These are phyloP conservation scores for Amphicarpaea edgeworthii DNA, from an alignment of 306 rosid genomes.

Conservation along the genomic window DNA sequence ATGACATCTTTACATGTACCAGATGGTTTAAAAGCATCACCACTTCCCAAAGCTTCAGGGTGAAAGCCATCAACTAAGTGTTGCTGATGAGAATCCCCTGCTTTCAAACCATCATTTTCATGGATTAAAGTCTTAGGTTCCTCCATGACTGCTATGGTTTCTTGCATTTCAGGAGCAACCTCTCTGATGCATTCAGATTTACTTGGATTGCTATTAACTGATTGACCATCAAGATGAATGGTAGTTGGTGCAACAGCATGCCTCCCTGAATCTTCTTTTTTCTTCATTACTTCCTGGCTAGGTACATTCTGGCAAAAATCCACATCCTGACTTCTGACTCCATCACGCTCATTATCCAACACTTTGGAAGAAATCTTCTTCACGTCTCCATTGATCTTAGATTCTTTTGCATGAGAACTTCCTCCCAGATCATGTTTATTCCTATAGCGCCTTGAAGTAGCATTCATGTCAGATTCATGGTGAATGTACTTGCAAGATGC, in stretches of 20 bases:
- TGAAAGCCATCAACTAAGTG: conserved; percentile 48
- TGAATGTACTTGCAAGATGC: conserved; percentile 79
- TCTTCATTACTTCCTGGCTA: conserved; percentile 52
- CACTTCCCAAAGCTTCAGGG: conserved; percentile 46
- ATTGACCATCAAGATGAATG: conserved; percentile 41
- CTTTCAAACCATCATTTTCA: conserved; percentile 47
- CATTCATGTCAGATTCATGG: conserved; percentile 68
- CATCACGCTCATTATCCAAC: conserved; percentile 53
- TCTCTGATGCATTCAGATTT: conserved; percentile 54
- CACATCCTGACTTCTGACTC: conserved; percentile 56
- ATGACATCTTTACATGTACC: conserved; percentile 49
- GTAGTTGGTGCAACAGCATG: conserved; percentile 42
- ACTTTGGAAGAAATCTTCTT: conserved; percentile 46
- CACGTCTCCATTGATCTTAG: conserved; percentile 50
- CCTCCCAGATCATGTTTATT: conserved; percentile 63
- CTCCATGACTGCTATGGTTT: conserved; percentile 46
- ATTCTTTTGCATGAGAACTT: conserved; percentile 48
- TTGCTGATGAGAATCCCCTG: conserved; percentile 49
- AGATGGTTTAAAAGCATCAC: conserved; percentile 47
- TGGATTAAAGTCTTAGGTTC: conserved; percentile 42
- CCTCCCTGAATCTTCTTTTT: conserved; percentile 50
- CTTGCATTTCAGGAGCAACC: conserved; percentile 47
- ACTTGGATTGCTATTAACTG: conserved; percentile 43
- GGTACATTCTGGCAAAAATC: conserved; percentile 48
- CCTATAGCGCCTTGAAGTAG: conserved; percentile 64